A percentile compares a stretch with the other conserved stretches of the same genome.
phyloP scores from a whole-genome alignment of 768 basidiomycete genomes.

The Rhizopogon sp. region DNA sequence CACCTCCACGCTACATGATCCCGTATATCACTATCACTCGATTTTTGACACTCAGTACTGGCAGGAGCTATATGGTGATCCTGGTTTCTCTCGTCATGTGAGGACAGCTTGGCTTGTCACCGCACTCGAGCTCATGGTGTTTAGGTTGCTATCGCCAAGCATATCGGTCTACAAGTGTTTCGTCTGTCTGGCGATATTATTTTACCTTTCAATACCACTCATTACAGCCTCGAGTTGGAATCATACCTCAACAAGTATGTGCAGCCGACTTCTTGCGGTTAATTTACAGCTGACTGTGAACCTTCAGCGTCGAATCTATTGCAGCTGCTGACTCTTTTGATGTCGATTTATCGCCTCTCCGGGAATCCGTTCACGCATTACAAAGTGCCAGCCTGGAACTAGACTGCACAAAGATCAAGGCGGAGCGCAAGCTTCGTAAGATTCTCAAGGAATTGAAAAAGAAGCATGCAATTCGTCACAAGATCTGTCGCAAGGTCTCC shows the following conservation, averaged over 20 bases:
- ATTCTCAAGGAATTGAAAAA: slow-evolving; percentile 36
- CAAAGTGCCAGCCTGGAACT: slow-evolving; percentile 47
- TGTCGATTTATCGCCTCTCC: slow-evolving; percentile 38
- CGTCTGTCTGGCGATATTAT: slow-evolving; percentile 49
- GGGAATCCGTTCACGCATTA: slow-evolving; percentile 40
- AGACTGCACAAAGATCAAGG: slow-evolving; percentile 53
- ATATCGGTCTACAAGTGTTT: slow-evolving; percentile 50
- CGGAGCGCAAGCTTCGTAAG: slow-evolving; percentile 43
- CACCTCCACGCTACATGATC: slow-evolving; percentile 32
- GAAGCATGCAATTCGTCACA: slow-evolving; percentile 10
- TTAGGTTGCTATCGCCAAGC: slow-evolving; percentile 54
- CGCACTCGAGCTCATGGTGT: background rate
- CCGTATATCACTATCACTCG: slow-evolving; percentile 59
- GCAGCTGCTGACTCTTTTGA: slow-evolving; percentile 16
- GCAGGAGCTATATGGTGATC: slow-evolving; percentile 60
- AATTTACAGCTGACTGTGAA: background rate
- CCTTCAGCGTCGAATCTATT: slow-evolving; percentile 26
- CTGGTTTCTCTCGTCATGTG: slow-evolving; percentile 56
- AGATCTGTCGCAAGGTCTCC: slow-evolving; percentile 21
- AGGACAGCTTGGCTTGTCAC: slow-evolving; percentile 9
- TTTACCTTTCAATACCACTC: slow-evolving; percentile 67
- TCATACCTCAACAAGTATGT: slow-evolving; percentile 49
- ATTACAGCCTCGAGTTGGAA: slow-evolving; percentile 53
- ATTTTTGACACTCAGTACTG: slow-evolving; percentile 55
- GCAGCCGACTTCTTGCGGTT: background rate